Percentiles rank a stretch among this genome's conserved stretches.
These are phyloP conservation scores for Apiospora aurea DNA, from an alignment of 2,329 filamentous ascomycete species.

Conservation along the genomic window DNA sequence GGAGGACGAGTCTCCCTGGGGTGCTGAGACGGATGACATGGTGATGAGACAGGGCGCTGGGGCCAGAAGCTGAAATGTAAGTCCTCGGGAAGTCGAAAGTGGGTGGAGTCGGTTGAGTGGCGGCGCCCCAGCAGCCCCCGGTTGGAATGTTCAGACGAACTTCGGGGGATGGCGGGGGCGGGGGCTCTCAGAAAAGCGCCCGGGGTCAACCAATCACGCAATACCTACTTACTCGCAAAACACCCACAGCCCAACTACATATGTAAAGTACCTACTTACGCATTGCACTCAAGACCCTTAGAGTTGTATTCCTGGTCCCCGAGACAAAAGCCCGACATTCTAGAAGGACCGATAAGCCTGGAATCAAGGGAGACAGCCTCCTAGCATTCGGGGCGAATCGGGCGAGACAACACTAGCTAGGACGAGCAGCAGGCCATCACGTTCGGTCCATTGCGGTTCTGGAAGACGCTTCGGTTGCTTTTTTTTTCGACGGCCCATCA, in stretches of 20 bases:
- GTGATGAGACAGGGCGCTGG: neutral
- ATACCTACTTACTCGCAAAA: neutral
- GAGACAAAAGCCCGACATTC: no score
- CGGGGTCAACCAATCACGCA: slow-evolving; percentile 8
- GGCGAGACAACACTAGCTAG: neutral
- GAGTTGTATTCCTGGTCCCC: no score
- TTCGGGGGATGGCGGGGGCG: neutral
- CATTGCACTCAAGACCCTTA: neutral
- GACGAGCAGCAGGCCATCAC: no score
- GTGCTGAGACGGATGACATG: slow-evolving; percentile 1
- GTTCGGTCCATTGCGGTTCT: neutral
- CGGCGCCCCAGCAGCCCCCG: neutral
- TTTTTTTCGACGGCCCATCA: neutral
- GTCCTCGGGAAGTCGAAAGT: neutral
- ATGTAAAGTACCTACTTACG: neutral
- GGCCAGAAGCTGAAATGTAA: neutral
- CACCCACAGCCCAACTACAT: neutral
- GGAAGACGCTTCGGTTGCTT: no score
- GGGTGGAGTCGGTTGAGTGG: neutral
- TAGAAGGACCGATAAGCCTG: no score
- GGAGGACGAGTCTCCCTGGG: neutral
- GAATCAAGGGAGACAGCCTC: neutral
- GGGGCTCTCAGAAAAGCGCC: neutral
- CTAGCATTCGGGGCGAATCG: no score
- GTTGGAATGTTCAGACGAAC: neutral